Evolutionary conservation across 371 early-diverging fungal species (phyloP), one percentile per base, ranked within the genome.

Genomic region (Mortierella sp.): DNA sequence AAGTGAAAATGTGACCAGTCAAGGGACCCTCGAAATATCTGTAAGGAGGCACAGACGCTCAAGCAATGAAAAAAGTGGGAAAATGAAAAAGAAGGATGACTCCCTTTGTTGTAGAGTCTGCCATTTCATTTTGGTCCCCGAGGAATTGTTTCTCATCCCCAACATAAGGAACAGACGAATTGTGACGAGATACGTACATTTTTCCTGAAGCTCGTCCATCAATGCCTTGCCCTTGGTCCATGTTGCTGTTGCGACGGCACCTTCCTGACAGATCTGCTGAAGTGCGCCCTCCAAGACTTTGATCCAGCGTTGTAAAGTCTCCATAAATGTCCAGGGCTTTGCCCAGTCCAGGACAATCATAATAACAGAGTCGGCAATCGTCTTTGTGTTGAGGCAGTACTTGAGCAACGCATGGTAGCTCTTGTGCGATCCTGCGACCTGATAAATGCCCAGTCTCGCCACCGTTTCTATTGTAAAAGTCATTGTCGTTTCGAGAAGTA

Each of bases 341-440:
- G 94, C 91, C 99, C 99, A 99, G 87, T 98, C 98, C 73, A 99
- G 88, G 55, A 94, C 94, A 63, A 98, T 90, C 16, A 97, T 88
- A 2, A 95, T 95, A 16, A 94, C 89, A 3, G 95, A 89, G 83
- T 94, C 93, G 0, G 91, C 82, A 56, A 96, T 87, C 11, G 95
- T 92, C 41, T 93, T 90, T 29, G 92, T 87, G 77, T 92, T 92
- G 71, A 97, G 88, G n/a, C 95, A 95, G 80, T 95, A 94, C 75
- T 91, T 92, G 32, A 97, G 88, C 75, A 97, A 89, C 54, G 94
- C 92, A 75, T 93, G 90, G 75, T 96, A 97, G 75, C 94, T 92
- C 18, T 91, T 87, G 72, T 95, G 90, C 56, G 95, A 92, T 71
- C 94, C 93, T 27, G 97, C 94, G 73, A 98, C 89, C 88, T 96